A percentile compares a stretch with the other conserved stretches of the same genome.
Evolutionary conservation across 2,329 filamentous ascomycete genomes (phyloP).

Genomic region (Botrytis byssoidea): DNA sequence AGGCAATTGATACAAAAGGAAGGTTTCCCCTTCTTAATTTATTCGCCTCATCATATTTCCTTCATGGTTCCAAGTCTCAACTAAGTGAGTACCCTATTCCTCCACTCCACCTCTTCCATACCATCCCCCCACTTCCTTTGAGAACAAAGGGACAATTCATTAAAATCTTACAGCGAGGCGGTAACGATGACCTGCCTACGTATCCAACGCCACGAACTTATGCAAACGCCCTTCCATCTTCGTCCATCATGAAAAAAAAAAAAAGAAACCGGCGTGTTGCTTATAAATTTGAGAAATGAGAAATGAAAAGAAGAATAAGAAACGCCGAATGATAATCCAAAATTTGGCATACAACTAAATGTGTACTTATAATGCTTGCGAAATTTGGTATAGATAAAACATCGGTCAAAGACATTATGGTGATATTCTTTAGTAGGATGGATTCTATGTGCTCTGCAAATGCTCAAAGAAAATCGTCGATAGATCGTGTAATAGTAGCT

Average conservation of each 20-base stretch:
- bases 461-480: slow-evolving; percentile 69
- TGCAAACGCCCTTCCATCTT: slow-evolving; percentile 23
- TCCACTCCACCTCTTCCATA: slow-evolving; percentile 12
- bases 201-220: slow-evolving; percentile 23
- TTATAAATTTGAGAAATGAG: slow-evolving; percentile 15
- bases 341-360: slow-evolving; percentile 20
- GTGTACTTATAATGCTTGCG: slow-evolving; percentile 19
- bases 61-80: slow-evolving; percentile 10
- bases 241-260: slow-evolving; percentile 21
- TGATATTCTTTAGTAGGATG: slow-evolving; percentile 10
- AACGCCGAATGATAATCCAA: slow-evolving; percentile 18
- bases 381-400: slow-evolving; percentile 21
- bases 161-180: slow-evolving; percentile 24
- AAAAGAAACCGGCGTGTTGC: slow-evolving; percentile 12
- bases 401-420: slow-evolving; percentile 20
- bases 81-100: background rate
- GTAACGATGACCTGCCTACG: slow-evolving; percentile 20
- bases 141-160: slow-evolving; percentile 20
- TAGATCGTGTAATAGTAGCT: slow-evolving; percentile 72
- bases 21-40: background rate
- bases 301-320: background rate
- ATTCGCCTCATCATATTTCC: slow-evolving; percentile 5
- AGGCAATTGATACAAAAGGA: slow-evolving; percentile 14
- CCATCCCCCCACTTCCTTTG: background rate
- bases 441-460: slow-evolving; percentile 18